A percentile compares a stretch with the other conserved stretches of the same genome.
phyloP scores from a whole-genome alignment of 768 basidiomycete genomes.

The Leccinum fibrillosum region DNA sequence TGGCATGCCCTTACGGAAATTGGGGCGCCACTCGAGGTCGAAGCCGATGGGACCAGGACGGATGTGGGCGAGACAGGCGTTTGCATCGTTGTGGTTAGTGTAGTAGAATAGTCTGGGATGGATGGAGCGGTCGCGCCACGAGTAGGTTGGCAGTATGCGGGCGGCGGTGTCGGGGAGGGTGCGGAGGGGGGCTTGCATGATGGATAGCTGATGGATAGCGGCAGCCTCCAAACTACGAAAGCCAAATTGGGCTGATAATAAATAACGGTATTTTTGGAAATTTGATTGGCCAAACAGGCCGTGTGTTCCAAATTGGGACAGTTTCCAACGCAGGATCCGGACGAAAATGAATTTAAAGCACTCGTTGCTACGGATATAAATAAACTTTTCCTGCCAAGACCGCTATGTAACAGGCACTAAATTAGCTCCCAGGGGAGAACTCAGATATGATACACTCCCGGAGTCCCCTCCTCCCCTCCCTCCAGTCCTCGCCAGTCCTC shows the following conservation, averaged over 20 bases:
- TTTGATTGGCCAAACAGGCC: constrained; percentile 25
- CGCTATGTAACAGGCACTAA: constrained; percentile 30
- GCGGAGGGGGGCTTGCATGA: constrained; percentile 5
- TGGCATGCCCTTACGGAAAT: constrained; percentile 44
- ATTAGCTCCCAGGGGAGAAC: constrained; percentile 17
- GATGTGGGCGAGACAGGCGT: constrained; percentile 18
- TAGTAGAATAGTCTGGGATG: constrained; percentile 27
- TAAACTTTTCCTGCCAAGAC: constrained; percentile 30
- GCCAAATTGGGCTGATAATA: constrained; percentile 16
- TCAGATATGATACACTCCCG: neutral
- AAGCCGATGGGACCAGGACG: constrained; percentile 48
- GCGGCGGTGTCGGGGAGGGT: neutral
- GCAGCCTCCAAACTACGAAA: constrained; percentile 3
- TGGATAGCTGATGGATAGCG: constrained; percentile 2
- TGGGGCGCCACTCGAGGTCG: constrained; percentile 81
- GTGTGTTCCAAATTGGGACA: constrained; percentile 6
- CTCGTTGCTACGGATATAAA: constrained; percentile 26
- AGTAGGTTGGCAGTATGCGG: constrained; percentile 16
- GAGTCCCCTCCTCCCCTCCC: neutral
- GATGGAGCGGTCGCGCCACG: constrained; percentile 16
- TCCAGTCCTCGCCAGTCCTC: neutral
- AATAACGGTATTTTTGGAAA: constrained; percentile 15
- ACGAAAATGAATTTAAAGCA: constrained; percentile 15
- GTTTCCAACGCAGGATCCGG: constrained; percentile 15
- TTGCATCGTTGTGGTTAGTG: constrained; percentile 32